Conservation (phyloP, 2,329 filamentous ascomycete species). For the Monosporascus sp. region DNA sequence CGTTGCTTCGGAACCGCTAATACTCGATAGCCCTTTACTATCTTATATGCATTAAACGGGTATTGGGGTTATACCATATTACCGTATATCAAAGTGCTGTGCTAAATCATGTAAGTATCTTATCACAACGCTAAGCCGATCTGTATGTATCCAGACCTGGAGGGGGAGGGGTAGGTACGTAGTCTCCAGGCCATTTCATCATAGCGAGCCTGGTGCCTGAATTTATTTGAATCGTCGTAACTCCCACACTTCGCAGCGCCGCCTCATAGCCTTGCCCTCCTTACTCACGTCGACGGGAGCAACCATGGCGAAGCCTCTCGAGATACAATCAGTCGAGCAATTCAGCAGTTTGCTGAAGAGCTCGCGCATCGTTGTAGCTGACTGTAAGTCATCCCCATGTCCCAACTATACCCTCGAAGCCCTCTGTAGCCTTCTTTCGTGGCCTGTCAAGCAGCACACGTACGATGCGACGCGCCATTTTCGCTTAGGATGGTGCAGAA, state of each 20-base stretch:
- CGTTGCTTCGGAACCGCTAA: no score
- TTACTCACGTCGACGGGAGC: slow-evolving; percentile 6
- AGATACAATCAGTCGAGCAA: slow-evolving; percentile 54
- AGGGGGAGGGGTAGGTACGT: background rate
- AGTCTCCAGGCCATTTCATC: background rate
- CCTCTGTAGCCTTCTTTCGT: slow-evolving; percentile 1
- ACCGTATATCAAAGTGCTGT: no score
- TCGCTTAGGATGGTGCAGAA: no score
- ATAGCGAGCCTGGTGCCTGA: background rate
- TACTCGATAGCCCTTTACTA: no score
- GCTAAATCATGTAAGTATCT: no score
- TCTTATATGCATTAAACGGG: no score
- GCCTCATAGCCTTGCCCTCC: background rate
- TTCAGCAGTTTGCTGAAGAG: slow-evolving; percentile 63
- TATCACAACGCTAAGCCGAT: background rate
- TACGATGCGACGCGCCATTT: slow-evolving; percentile 8
- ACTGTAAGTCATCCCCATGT: slow-evolving; percentile 60
- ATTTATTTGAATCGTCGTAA: background rate
- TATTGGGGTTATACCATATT: no score
- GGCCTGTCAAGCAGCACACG: background rate
- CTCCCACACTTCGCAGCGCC: slow-evolving; percentile 1
- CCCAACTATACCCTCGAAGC: background rate
- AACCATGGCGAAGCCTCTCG: slow-evolving; percentile 37
- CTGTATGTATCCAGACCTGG: background rate
- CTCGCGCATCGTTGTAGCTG: slow-evolving; percentile 76